Base-by-base conservation (phyloP, 805 yeast species). In the Starmerella asiatica region DNA sequence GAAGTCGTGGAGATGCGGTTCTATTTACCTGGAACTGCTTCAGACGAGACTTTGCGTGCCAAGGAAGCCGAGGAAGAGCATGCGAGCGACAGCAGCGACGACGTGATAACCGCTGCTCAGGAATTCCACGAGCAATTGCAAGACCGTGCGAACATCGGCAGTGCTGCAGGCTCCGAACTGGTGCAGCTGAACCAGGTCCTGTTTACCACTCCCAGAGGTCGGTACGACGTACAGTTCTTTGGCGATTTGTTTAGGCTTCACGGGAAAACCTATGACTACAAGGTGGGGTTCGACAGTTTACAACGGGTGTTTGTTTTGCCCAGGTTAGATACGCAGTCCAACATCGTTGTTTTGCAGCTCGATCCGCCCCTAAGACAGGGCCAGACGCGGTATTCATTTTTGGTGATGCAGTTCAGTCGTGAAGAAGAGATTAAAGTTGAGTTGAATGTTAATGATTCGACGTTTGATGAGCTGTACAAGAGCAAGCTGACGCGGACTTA, bases 341-440 rank as follows among this genome's bases (percentile, higher is more conserved):
- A 88, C 58, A 65, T 86, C 49, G 68, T 91, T 56, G 78, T 91
- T 5, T 64, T 88, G 44, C 95, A 93, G 55, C 79, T 91, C 34
- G 96, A 88, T 51, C 98, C 98, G 20, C 98, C 99, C 2, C 67
- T 91, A 48, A 76, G 97, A 59, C 99, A 91, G 63, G 99, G 99
- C 40, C 97, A 91, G 63, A 91, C 98, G 0, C 74, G 94, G 44
- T 88, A 91, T 55, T 93, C 95, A 30, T 91, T 83, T 58, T 65
- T 91, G 56, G 88, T 85, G 12, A 62, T 88, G 58, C 98, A 91
- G 63, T 83, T 91, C 56, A 73, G 79, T 45, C 74, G 76, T 39
- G 94, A 85, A 48, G 98, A 91, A 60, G 94, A 82, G 56, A 72
- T 83, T 36, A 95, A 85, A 59, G 77, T 88, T 29, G 94, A 84